Percentiles rank a stretch among this genome's conserved stretches.
These are phyloP conservation scores for Trypanosomatidae sp. DNA, from an alignment of 208 protist genomes.

Conservation along the genomic window DNA sequence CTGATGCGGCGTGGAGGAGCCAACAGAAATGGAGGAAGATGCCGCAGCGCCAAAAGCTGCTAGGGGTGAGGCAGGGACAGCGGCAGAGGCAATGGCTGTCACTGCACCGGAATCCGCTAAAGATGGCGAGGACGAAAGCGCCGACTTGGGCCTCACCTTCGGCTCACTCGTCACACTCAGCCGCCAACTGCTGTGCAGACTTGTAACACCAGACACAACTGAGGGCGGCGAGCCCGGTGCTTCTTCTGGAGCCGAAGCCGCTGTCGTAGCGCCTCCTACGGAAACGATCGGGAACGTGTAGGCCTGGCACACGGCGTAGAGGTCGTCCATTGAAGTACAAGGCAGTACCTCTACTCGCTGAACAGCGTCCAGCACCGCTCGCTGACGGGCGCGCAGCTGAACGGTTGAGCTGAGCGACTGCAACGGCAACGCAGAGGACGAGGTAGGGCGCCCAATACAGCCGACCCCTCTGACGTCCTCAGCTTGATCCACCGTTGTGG, in stretches of 20 bases:
- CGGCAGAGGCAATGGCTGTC: not conserved
- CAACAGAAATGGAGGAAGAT: not conserved
- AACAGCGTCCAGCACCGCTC: constrained; percentile 36
- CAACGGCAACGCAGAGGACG: not conserved
- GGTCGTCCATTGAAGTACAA: constrained; percentile 42
- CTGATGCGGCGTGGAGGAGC: not conserved
- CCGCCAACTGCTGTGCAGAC: not conserved
- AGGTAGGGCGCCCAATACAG: not conserved
- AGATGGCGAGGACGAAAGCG: not conserved
- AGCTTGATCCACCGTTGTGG: not conserved
- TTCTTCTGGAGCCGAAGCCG: not conserved
- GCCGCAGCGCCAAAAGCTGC: not conserved
- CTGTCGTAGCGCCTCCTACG: not conserved
- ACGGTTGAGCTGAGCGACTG: not conserved
- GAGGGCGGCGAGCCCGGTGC: not conserved
- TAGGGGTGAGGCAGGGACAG: not conserved
- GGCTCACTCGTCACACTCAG: not conserved
- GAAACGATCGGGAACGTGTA: constrained; percentile 15
- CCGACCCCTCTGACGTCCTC: not conserved
- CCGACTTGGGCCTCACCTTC: not conserved
- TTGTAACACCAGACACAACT: not conserved
- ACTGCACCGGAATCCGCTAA: not conserved
- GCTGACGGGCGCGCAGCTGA: constrained; percentile 18
- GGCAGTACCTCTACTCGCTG: constrained; percentile 46
- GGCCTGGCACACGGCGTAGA: constrained; percentile 31